A percentile compares a stretch with the other conserved stretches of the same genome.
Conservation (phyloP, 306 rosid genomes). For the Coriaria nepalensis region DNA sequence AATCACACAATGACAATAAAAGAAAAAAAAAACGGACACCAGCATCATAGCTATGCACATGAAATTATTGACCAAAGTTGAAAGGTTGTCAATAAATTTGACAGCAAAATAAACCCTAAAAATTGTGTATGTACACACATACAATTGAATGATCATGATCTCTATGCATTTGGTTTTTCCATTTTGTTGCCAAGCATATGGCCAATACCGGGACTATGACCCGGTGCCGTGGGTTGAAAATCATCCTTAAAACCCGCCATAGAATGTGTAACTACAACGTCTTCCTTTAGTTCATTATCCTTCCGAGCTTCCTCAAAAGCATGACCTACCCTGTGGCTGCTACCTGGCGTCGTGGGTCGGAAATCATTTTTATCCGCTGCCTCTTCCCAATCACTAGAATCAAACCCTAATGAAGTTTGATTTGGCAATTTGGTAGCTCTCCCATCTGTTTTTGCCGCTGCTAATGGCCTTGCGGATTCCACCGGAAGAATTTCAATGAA, state of each 20-base stretch:
- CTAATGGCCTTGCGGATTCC: no score
- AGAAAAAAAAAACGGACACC: no score
- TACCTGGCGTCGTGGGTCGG: not conserved
- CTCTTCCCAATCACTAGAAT: not conserved
- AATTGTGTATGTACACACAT: no score
- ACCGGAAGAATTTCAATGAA: no score
- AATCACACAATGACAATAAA: no score
- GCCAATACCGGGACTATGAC: slow-evolving; percentile 10
- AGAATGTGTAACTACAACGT: not conserved
- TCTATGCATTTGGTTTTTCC: slow-evolving; percentile 8
- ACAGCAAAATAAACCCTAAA: no score
- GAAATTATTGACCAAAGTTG: no score
- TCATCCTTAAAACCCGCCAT: slow-evolving; percentile 6
- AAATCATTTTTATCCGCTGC: not conserved
- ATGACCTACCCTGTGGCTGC: slow-evolving; percentile 6
- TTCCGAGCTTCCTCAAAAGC: not conserved
- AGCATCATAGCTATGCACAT: no score
- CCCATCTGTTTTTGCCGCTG: no score
- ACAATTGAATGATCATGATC: no score
- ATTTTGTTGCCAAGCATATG: not conserved
- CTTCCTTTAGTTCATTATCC: not conserved
- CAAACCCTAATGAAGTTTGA: not conserved
- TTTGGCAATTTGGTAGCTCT: no score
- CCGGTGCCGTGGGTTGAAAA: slow-evolving; percentile 3
- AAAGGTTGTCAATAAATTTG: no score